Percentiles rank a stretch among this genome's conserved stretches.
phyloP scores from a whole-genome alignment of 2,329 filamentous ascomycete genomes.

The Fusarium subglutinans region DNA sequence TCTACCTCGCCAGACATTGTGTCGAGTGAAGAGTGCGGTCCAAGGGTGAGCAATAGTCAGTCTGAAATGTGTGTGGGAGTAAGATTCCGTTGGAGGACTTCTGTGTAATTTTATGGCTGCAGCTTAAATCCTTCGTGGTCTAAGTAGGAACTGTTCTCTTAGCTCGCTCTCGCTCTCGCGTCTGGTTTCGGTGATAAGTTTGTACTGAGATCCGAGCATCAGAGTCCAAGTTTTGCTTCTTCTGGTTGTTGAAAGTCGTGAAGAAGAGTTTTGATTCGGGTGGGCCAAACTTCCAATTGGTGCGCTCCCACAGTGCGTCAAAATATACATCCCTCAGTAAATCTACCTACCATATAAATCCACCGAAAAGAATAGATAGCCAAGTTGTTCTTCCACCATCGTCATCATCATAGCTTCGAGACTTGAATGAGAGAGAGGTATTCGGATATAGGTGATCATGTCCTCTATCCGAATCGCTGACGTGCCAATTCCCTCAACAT shows the following conservation, averaged over 20 bases:
- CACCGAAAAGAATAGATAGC: not conserved
- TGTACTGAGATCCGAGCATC: not conserved
- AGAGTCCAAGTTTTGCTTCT: conserved; percentile 2
- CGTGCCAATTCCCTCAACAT: conserved; percentile 82
- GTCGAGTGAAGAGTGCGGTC: not conserved
- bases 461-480: conserved; percentile 74
- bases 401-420: not conserved
- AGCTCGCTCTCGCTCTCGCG: not conserved
- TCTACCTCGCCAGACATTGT: conserved; percentile 49
- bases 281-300: conserved; percentile 36
- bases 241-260: conserved; percentile 27
- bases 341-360: not conserved
- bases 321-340: conserved; percentile 10
- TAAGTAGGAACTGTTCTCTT: not conserved
- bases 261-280: conserved; percentile 43
- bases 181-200: not conserved
- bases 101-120: not conserved
- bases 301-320: conserved; percentile 42
- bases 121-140: not conserved
- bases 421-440: not conserved
- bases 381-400: not conserved
- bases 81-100: not conserved
- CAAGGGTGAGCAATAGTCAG: not conserved
- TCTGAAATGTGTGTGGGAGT: not conserved
- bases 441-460: not conserved